Percentiles rank a stretch among this genome's conserved stretches.
Conservation (phyloP, 495 filamentous ascomycete genomes). For the Beverwykella pulmonaria region DNA sequence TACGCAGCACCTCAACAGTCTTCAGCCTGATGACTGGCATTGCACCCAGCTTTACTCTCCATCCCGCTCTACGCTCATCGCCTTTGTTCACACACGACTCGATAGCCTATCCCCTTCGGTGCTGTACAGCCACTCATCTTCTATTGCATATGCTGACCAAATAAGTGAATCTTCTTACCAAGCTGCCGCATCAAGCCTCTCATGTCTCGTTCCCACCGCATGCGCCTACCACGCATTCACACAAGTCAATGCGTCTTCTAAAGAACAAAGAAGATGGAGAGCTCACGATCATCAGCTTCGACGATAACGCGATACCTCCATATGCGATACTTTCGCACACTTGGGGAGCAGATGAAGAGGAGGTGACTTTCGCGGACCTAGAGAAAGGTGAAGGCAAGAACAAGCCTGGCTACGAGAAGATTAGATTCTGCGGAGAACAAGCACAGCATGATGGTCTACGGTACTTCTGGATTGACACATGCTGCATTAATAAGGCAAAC, state of each 20-base stretch:
- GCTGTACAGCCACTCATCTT: slow-evolving; percentile 6
- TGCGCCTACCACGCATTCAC: slow-evolving; percentile 2
- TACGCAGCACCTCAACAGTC: not conserved
- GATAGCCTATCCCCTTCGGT: not conserved
- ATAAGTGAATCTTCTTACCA: not conserved
- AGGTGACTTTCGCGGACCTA: slow-evolving; percentile 1
- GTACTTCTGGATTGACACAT: slow-evolving; percentile 4
- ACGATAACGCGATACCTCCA: slow-evolving; percentile 1
- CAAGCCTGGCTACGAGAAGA: not conserved
- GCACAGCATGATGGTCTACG: not conserved
- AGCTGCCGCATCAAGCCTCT: slow-evolving; percentile 1
- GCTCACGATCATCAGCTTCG: not conserved
- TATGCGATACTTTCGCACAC: slow-evolving; percentile 6
- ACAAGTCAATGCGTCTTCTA: slow-evolving; percentile 3
- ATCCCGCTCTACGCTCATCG: slow-evolving; percentile 2
- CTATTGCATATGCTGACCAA: not conserved
- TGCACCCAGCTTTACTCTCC: slow-evolving; percentile 10
- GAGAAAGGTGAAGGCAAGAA: not conserved
- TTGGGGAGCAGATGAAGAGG: not conserved
- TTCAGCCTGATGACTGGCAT: not conserved
- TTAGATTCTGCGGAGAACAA: not conserved
- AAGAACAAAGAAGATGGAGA: slow-evolving; percentile 1
- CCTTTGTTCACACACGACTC: not conserved
- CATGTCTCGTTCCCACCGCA: slow-evolving; percentile 6
- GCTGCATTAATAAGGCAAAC: no score